Evolutionary conservation across 495 filamentous ascomycete genomes (phyloP), one percentile per base, ranked within the genome.

Genomic region (Polyplosphaeria fusca): DNA sequence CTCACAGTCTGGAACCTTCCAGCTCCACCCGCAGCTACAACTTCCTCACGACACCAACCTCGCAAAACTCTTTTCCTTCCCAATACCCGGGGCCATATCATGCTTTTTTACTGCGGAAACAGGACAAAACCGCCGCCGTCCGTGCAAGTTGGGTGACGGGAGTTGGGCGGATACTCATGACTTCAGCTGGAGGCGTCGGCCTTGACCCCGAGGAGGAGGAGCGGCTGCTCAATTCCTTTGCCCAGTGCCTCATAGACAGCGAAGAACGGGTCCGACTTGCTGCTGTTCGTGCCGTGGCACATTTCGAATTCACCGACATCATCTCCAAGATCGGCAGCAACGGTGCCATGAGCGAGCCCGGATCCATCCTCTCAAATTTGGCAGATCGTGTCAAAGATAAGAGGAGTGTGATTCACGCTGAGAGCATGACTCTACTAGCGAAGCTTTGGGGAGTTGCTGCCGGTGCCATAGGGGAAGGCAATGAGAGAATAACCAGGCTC

Each of bases 261-360:
- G 94, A 99, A 64, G 93, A 99, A 55, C 89, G 82, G 58, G 93
- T 99, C 32, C 82, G 93, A 45, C 72, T 97, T 40, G 86, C 92
- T 14, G 91, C 91, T 14, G 86, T 96, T 11, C 84, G 86, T 64
- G 85, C 85, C 0, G 78, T 99, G 23, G 86, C 85, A 39, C 79
- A 77, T 26, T 89, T 94, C 71, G 81, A 81, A 49, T 84, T 96
- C 68, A 74, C 77, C 50, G 82, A 94, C 63, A 78, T 97, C 42
- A 78, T 96, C 42, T 73, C 82, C 27, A 95, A 94, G 64, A 74
- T 99, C 23, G 88, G 86, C 4, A 78, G 81, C 1, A 79, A 76
- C 62, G 91, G 91, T 38, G 83, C 86, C 27, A 80, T 91, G 22
- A 77, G 74, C 30, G 83, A 85, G 27, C 70, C 82, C 24, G 81